Evolutionary conservation across 169 alveolate genomes (phyloP), one percentile per base, ranked within the genome.

Genomic region (Plasmodium fragile): DNA sequence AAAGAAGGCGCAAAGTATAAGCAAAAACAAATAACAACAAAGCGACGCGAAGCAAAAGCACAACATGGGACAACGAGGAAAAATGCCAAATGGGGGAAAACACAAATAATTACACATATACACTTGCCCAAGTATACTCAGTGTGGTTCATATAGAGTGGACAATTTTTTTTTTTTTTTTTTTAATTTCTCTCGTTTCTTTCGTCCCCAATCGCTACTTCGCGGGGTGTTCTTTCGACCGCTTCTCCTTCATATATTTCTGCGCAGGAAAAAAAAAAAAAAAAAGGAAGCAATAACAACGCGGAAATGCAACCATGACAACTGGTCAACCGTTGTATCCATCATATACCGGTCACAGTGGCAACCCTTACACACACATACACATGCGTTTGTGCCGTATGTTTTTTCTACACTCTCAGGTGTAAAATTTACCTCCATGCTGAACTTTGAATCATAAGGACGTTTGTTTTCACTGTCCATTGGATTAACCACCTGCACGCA

Each of bases 211-310:
- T 81, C 65, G 55, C 73, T 81, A 81, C 69, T 81, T 65, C 34
- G 32, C 22, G 49, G 41, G 11, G 45, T 69, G 30, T 41, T 82
- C 73, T 10, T 69, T 36, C 75, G 43, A 41, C 18, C 39, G 45
- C 73, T 82, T 69, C 32, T 82, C 73, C 69, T 82, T 82, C 13
- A 84, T 10, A 69, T 84, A 84, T 39, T 84, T 84, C 93, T 73
- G 45, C 41, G 13, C 53, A 16, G 59, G 43, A 4, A 22, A 45
- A 36, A 30, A 72, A 73, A 73, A 73, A 73, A 49, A 49, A 41
- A 41, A 73, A 73, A 73, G 8, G 22, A 73, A 22, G 52, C 10
- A 22, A 34, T 34, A n/a, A 73, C 82, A 73, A 73, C 18, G 75
- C 75, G 5, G 16, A 6, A 65, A 65, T 8, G n/a, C n/a, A 65